phyloP scores from a whole-genome alignment of 441 rosid species.

The California macrophylla region DNA sequence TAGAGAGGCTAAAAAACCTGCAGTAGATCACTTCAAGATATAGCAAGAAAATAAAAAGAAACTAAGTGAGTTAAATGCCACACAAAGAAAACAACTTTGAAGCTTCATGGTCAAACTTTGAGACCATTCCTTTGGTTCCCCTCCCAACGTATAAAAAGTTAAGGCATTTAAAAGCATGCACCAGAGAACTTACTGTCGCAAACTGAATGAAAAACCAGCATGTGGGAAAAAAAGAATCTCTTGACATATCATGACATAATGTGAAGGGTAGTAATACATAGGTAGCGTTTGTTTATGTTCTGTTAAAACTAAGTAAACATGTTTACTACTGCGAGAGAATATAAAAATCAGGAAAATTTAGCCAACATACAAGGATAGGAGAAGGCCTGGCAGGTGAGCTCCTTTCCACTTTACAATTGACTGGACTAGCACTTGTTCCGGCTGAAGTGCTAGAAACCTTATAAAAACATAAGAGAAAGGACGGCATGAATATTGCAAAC shows the following conservation, averaged over 20 bases:
- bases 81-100: slow-evolving; percentile 2
- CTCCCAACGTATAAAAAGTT: background rate
- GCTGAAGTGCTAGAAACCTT: slow-evolving; percentile 59
- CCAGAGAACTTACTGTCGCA: background rate
- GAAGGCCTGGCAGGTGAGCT: slow-evolving; percentile 76
- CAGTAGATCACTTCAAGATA: no score
- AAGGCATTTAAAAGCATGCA: background rate
- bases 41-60: background rate
- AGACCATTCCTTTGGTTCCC: slow-evolving; percentile 7
- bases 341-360: slow-evolving; percentile 8
- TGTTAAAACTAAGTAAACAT: background rate
- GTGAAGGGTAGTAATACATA: background rate
- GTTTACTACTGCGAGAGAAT: slow-evolving; percentile 13
- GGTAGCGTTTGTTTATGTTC: background rate
- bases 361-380: slow-evolving; percentile 45
- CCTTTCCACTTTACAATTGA: slow-evolving; percentile 66
- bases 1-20: background rate
- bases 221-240: background rate
- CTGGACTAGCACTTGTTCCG: slow-evolving; percentile 39
- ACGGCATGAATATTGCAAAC: slow-evolving; percentile 15
- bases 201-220: background rate
- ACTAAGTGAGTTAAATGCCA: slow-evolving; percentile 3
- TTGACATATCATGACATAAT: background rate
- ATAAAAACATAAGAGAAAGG: slow-evolving; percentile 15
- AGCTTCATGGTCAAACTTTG: background rate